Percentiles rank a stretch among this genome's conserved stretches.
Conservation (phyloP, 2,329 filamentous ascomycete species). For the Stemphylium beticola region DNA sequence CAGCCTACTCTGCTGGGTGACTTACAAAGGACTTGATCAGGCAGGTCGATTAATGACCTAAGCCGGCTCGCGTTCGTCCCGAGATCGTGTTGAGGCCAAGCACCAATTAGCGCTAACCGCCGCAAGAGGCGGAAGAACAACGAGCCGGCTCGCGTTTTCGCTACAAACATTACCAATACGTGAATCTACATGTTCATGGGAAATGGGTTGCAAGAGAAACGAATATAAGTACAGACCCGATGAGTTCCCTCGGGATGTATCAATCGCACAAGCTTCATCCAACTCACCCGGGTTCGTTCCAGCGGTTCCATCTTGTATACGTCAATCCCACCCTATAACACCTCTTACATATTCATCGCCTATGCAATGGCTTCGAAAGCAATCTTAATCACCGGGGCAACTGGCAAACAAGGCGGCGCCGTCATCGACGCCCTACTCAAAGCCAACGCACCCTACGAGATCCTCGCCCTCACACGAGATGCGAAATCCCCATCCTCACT, state of each 20-base stretch:
- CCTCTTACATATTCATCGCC: neutral
- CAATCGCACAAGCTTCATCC: neutral
- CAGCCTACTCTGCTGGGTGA: no score
- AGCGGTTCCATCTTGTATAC: neutral
- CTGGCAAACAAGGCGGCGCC: constrained; percentile 55
- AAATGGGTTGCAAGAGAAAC: neutral
- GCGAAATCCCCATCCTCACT: constrained; percentile 56
- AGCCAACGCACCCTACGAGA: constrained; percentile 51
- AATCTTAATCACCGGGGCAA: constrained; percentile 52
- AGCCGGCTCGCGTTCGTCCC: constrained; percentile 2
- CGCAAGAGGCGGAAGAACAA: constrained; percentile 1
- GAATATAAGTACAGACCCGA: neutral
- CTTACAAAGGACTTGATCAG: no score
- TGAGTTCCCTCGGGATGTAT: neutral
- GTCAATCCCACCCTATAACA: neutral
- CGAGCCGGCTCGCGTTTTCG: constrained; percentile 3
- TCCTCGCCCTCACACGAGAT: constrained; percentile 65
- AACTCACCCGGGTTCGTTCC: no score
- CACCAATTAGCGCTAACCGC: constrained; percentile 3
- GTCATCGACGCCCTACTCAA: constrained; percentile 49
- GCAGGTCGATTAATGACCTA: no score
- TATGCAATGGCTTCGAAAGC: constrained; percentile 12
- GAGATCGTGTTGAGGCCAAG: constrained; percentile 1
- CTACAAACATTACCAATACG: neutral
- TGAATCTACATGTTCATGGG: neutral